A percentile compares a stretch with the other conserved stretches of the same genome.
These are phyloP conservation scores for Mycosphaerella sp. DNA, from an alignment of 2,329 filamentous ascomycete genomes.

Conservation along the genomic window DNA sequence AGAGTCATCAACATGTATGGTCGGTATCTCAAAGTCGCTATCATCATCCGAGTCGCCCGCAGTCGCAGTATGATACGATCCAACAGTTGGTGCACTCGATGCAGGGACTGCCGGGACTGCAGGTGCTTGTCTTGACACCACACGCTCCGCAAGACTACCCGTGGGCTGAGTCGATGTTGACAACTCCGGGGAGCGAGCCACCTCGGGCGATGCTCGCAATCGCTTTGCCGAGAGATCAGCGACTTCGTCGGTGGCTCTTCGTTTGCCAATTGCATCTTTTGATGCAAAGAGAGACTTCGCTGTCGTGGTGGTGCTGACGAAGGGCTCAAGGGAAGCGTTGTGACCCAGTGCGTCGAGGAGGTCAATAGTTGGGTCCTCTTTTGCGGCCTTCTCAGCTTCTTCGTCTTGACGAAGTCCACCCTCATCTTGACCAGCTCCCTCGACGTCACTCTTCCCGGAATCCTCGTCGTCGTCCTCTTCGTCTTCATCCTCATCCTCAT, in stretches of 20 bases:
- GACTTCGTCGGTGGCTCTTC: constrained; percentile 9
- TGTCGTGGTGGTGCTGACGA: constrained; percentile 4
- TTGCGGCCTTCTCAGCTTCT: neutral
- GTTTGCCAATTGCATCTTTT: constrained; percentile 1
- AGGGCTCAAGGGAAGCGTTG: constrained; percentile 8
- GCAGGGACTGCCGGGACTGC: constrained; percentile 1
- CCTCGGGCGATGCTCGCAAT: constrained; percentile 19
- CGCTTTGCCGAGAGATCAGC: constrained; percentile 18
- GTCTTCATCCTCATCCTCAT: constrained; percentile 17
- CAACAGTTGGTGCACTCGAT: constrained; percentile 5
- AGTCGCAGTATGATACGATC: constrained; percentile 13
- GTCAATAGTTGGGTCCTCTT: constrained; percentile 1
- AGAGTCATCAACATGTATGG: constrained; percentile 5
- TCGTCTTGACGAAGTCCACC: constrained; percentile 1
- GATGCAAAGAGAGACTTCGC: neutral
- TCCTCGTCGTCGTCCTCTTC: constrained; percentile 20
- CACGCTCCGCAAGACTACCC: too few species aligned
- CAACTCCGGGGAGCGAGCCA: neutral
- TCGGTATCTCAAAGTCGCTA: constrained; percentile 36
- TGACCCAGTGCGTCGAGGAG: constrained; percentile 12
- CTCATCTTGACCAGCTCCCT: constrained; percentile 16
- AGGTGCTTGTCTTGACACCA: too few species aligned
- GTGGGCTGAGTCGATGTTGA: neutral
- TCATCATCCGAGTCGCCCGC: constrained; percentile 23
- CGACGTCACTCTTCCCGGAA: constrained; percentile 7